phyloP scores from a whole-genome alignment of 441 rosid species.

The Macaranga tanarius region DNA sequence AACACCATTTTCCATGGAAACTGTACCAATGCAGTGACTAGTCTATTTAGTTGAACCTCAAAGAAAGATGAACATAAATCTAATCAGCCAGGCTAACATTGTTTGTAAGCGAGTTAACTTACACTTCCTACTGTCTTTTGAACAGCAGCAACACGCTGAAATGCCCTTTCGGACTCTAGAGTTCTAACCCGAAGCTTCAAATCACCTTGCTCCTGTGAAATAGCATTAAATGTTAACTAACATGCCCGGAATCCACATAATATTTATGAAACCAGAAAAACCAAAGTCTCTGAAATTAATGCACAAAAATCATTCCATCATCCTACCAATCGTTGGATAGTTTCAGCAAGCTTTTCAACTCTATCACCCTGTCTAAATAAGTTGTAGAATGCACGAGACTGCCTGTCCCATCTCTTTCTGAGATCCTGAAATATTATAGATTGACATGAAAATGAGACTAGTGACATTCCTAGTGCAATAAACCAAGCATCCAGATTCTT shows the following conservation, averaged over 20 bases:
- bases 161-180: slow-evolving; percentile 92
- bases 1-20: not conserved
- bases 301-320: slow-evolving; percentile 13
- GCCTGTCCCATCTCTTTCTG: slow-evolving; percentile 93
- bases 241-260: slow-evolving; percentile 8
- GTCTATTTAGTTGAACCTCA: not conserved
- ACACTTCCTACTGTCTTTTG: slow-evolving; percentile 97
- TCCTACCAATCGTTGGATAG: slow-evolving; percentile 81
- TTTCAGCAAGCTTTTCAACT: slow-evolving; percentile 89
- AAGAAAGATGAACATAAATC: not conserved
- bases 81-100: not conserved
- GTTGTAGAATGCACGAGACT: slow-evolving; percentile 88
- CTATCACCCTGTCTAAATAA: slow-evolving; percentile 97
- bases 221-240: slow-evolving; percentile 9
- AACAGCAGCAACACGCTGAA: slow-evolving; percentile 94
- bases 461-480: slow-evolving; percentile 19
- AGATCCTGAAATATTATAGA: slow-evolving; percentile 59
- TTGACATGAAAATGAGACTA: slow-evolving; percentile 19
- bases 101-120: slow-evolving; percentile 35
- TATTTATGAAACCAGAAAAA: slow-evolving; percentile 1
- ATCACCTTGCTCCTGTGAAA: slow-evolving; percentile 95
- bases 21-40: not conserved
- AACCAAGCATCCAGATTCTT: slow-evolving; percentile 34
- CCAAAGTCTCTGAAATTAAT: slow-evolving; percentile 10
- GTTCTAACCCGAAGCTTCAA: slow-evolving; percentile 94